phyloP scores from a whole-genome alignment of 495 filamentous ascomycete species.

The Hypomontagnella monticulosa region DNA sequence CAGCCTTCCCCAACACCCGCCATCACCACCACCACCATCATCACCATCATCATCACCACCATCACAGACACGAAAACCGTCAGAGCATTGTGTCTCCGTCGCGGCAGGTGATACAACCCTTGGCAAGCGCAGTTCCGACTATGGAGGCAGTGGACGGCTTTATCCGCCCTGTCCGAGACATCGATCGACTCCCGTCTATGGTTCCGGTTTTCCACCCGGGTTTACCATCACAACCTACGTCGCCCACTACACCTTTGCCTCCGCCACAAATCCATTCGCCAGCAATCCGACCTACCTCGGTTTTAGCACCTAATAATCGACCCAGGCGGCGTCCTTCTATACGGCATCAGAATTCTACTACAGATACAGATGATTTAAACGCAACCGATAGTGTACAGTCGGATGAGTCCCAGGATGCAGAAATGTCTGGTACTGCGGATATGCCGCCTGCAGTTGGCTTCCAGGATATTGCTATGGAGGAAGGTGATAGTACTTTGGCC shows the following conservation, averaged over 20 bases:
- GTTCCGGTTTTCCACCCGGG: constrained; percentile 75
- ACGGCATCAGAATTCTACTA: constrained; percentile 85
- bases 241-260: constrained; percentile 89
- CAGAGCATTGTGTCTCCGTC: constrained; percentile 61
- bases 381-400: constrained; percentile 76
- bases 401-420: constrained; percentile 69
- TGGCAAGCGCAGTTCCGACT: constrained; percentile 73
- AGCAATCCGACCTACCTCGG: constrained; percentile 61
- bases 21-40: constrained; percentile 60
- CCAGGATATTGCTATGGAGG: constrained; percentile 78
- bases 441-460: constrained; percentile 83
- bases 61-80: constrained; percentile 67
- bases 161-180: constrained; percentile 82
- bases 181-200: constrained; percentile 88
- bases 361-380: constrained; percentile 85
- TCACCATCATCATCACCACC: constrained; percentile 70
- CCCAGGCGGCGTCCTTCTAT: constrained; percentile 77
- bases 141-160: constrained; percentile 82
- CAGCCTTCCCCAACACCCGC: constrained; percentile 63
- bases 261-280: constrained; percentile 64
- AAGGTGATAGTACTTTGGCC: constrained; percentile 80
- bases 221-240: constrained; percentile 87
- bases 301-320: constrained; percentile 54
- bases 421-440: constrained; percentile 77
- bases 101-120: constrained; percentile 69